phyloP scores from a whole-genome alignment of 2,329 filamentous ascomycete species.

The Cladosporium phlei region DNA sequence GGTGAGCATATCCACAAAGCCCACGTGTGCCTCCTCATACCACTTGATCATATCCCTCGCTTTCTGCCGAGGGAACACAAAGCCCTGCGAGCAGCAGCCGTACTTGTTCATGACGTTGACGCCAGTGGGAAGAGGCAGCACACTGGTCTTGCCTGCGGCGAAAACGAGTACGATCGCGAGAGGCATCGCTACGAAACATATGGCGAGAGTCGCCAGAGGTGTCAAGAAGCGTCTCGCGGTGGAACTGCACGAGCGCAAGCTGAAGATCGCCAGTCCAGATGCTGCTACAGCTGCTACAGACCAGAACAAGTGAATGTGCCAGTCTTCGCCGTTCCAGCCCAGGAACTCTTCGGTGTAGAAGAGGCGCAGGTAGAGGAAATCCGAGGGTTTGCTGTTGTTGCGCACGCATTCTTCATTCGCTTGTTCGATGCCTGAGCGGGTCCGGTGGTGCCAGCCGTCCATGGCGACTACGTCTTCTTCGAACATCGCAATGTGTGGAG shows the following conservation, averaged over 20 bases:
- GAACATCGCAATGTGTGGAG: conserved; percentile 41
- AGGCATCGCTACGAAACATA: conserved; percentile 29
- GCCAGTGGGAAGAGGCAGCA: conserved; percentile 34
- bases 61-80: conserved; percentile 38
- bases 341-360: conserved; percentile 45
- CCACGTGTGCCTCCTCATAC: conserved; percentile 28
- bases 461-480: conserved; percentile 46
- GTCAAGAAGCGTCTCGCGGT: conserved; percentile 15
- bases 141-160: conserved; percentile 37
- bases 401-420: conserved; percentile 13
- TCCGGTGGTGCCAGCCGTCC: conserved; percentile 45
- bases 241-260: neutral
- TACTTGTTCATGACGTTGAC: conserved; percentile 39
- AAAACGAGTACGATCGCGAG: conserved; percentile 37
- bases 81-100: conserved; percentile 43
- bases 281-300: conserved; percentile 25
- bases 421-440: conserved; percentile 33
- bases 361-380: conserved; percentile 41
- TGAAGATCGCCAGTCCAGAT: neutral
- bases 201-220: conserved; percentile 23
- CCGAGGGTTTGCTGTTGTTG: conserved; percentile 1
- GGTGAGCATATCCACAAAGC: conserved; percentile 38
- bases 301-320: conserved; percentile 35
- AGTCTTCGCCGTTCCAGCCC: conserved; percentile 43
- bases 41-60: conserved; percentile 28